Evolutionary conservation across 2,329 filamentous ascomycete species (phyloP), one percentile per base, ranked within the genome.

Genomic region (Hymenoscyphus salicellus): DNA sequence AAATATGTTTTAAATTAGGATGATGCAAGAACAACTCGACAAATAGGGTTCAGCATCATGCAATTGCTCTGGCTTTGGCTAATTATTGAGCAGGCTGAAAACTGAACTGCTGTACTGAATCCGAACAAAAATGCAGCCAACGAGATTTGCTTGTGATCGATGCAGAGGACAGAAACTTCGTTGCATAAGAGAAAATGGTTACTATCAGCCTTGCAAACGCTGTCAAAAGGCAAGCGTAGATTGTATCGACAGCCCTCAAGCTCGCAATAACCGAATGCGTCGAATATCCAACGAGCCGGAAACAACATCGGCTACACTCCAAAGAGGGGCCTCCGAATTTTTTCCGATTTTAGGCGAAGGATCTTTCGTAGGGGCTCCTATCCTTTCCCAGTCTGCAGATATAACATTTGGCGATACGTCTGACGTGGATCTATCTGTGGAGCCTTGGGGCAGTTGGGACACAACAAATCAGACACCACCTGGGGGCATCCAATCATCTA

Each of bases 111-210:
- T 5, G 5, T 11, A 20, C n/a, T 8, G 20, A 20, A 23, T 20
- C 17, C 11, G 26, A 56, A 28, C 16, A 26, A 33, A 16, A 30
- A 56, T 56, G 55, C 55, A 56, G 26, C 26, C 43, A 49, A 49
- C 43, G 3, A 38, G 56, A 38, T 58, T 38, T 20, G 56, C 56
- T 58, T 58, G 56, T 33, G 56, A 58, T 58, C 28, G 56, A 11
- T 58, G 56, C 33, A 32, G 56, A 1, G 56, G 56, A 26, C 56
- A 58, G 33, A 58, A 58, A 17, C 56, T 58, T 36, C 56, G 56
- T 8, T 58, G 56, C 17, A 32, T 58, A 58, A 58, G 56, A 26
- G 56, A 58, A 16, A 38, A 33, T 11, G 56, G 33, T 14, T n/a
- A 26, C 56, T 38, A 38, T 17, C 56, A 38, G 16, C 33, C 56